Base-by-base conservation (phyloP, 192 early-diverging fungal species). In the Irineochytrium annulatum region DNA sequence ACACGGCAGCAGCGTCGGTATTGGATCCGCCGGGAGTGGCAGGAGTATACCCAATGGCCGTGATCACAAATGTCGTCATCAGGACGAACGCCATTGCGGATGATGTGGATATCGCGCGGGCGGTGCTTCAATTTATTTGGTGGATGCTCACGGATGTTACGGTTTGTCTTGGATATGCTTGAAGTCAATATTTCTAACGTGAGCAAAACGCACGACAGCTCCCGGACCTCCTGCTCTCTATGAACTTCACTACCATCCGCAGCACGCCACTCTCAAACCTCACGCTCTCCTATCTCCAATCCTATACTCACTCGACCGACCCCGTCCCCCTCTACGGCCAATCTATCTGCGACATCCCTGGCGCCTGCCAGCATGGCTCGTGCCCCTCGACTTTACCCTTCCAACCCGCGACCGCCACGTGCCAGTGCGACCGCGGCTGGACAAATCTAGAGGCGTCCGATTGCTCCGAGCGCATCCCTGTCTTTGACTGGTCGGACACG, bases 101-200 rank as follows among this genome's bases (percentile, higher is more conserved):
- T 20, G 51, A 53, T 51, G 26, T 34, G 6, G 34, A 26, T 19
- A 35, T 26, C 30, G 37, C 60, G 1, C 22, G 34, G 17, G 32
- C 16, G 30, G 31, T 51, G n/a, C 51, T 62, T 11, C 4, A 32
- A 32, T 62, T 62, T 33, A 35, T 62, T 8, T 62, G 60, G 60
- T 53, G n/a, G 19, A 34, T 58, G 1, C 30, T 58, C 39, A 31
- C n/a, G 11, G 6, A 28, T 2, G 17, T 19, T 17, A 32, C 14
- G 22, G 33, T 28, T 20, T 29, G 27, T 28, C 8, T 28, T 17
- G 20, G n/a, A 16, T 14, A 13, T 30, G 3, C 16, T 39, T 2
- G 33, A 34, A 34, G 13, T 55, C 28, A 34, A 17, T 0, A 2
- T 16, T 26, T n/a, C 11, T 2, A 17, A 14, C 14, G 8, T 34